Percentiles rank a stretch among this genome's conserved stretches.
Conservation (phyloP, 768 basidiomycete genomes). For the Amanita thiersii region DNA sequence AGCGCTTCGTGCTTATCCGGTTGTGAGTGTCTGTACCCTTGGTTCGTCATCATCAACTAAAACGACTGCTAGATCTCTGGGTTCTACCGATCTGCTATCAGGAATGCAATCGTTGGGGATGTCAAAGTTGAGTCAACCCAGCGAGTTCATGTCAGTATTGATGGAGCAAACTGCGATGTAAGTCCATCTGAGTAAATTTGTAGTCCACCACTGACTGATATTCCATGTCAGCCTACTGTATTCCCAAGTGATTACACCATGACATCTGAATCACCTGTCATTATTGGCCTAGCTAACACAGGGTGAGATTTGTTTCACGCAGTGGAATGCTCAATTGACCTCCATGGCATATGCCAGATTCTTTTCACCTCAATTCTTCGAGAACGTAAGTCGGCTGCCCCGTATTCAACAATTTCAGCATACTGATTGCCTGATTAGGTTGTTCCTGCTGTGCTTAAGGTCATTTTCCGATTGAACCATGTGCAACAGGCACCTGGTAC, state of each 20-base stretch:
- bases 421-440: slow-evolving; percentile 21
- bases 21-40: slow-evolving; percentile 15
- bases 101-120: slow-evolving; percentile 18
- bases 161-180: slow-evolving; percentile 33
- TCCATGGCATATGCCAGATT: slow-evolving; percentile 9
- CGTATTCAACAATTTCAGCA: background rate
- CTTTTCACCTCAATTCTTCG: slow-evolving; percentile 3
- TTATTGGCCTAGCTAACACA: slow-evolving; percentile 23
- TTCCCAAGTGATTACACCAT: slow-evolving; percentile 16
- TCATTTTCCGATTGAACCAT: slow-evolving; percentile 35
- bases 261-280: slow-evolving; percentile 16
- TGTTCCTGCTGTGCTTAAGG: slow-evolving; percentile 32
- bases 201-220: slow-evolving; percentile 1
- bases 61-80: slow-evolving; percentile 24
- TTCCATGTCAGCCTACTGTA: slow-evolving; percentile 13
- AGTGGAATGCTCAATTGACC: background rate
- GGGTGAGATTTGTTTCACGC: slow-evolving; percentile 14
- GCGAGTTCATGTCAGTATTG: slow-evolving; percentile 26
- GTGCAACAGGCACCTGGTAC: slow-evolving; percentile 27
- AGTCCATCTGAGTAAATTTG: slow-evolving; percentile 11
- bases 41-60: slow-evolving; percentile 6
- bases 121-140: slow-evolving; percentile 21
- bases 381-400: background rate
- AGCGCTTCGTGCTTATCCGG: slow-evolving; percentile 37
- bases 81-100: slow-evolving; percentile 28